Conservation (phyloP, 306 rosid species). For the Carpinus fangiana region DNA sequence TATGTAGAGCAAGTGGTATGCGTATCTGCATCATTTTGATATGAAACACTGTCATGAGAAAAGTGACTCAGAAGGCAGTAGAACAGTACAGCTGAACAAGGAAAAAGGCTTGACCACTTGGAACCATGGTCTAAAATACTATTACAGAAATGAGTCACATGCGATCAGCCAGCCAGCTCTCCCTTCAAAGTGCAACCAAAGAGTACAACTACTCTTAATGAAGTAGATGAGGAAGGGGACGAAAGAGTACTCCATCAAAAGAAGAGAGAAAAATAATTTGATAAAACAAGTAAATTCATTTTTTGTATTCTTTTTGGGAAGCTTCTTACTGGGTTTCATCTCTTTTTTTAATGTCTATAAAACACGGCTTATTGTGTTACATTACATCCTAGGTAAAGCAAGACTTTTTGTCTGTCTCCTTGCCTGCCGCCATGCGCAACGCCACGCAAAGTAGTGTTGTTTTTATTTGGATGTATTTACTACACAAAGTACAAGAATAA, state of each 20-base stretch:
- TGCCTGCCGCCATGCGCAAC: not conserved
- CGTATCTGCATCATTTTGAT: conserved; percentile 24
- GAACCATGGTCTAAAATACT: conserved; percentile 30
- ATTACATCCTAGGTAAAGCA: not conserved
- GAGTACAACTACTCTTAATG: conserved; percentile 25
- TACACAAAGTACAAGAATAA: not conserved
- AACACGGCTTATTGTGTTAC: not conserved
- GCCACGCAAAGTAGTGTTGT: not conserved
- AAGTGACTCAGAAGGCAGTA: conserved; percentile 48
- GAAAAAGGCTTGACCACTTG: conserved; percentile 45
- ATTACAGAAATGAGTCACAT: conserved; percentile 41
- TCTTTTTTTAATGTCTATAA: conserved; percentile 4
- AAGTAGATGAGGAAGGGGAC: conserved; percentile 28
- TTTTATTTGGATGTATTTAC: not conserved
- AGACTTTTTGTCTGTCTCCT: not conserved
- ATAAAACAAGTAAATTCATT: not conserved
- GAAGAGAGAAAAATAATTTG: conserved; percentile 19
- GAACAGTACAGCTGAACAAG: conserved; percentile 35
- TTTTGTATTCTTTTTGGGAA: conserved; percentile 20
- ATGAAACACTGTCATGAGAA: conserved; percentile 34
- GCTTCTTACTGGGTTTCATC: conserved; percentile 21
- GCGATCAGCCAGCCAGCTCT: conserved; percentile 31
- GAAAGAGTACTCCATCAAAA: conserved; percentile 38
- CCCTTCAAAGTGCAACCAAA: conserved; percentile 14
- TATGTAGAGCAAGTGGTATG: conserved; percentile 5